Evolutionary conservation across 2,329 filamentous ascomycete genomes (phyloP), one percentile per base, ranked within the genome.

Genomic region (Diaporthe vaccinii): DNA sequence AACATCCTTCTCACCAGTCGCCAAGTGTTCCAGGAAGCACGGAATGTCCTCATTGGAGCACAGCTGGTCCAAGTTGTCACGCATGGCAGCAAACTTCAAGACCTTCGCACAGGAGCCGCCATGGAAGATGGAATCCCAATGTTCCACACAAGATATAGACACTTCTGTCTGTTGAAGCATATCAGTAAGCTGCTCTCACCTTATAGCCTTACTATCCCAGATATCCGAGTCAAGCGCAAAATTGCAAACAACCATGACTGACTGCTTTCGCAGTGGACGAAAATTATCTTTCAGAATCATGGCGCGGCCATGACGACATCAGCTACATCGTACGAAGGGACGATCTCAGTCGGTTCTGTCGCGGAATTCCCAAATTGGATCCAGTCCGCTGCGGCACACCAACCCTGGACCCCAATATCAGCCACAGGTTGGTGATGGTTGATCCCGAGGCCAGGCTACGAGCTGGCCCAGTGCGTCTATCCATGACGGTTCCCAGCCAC

Each of bases 141-240:
- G 36, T 62, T 44, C 39, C n/a, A 46, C n/a, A 4, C 15, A 46
- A 62, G n/a, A 31, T 62, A 44, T 6, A 28, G 4, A 10, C 17
- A 31, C 3, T 41, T 62, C 8, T 62, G 59, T n/a, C 8, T 62
- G 4, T 12, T 62, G 39, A 9, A 20, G 25, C 59, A 62, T 25
- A 20, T 2, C n/a, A 28, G 59, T 62, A n/a, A 46, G 59, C 31
- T 44, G 4, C n/a, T 12, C 59, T 25, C n/a, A 8, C n/a, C 39
- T 22, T 41, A n/a, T 0, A 8, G 5, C 8, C 22, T 14, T 4
- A 12, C 2, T 14, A 39, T 59, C 9, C 6, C 10, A 12, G 1
- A 14, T 0, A 10, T 41, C n/a, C 5, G 2, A 0, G 1, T 14
- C 34, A 61, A 12, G 1, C 2, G 6, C n/a, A 41, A 17, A 28